These are phyloP conservation scores for Naegleria gruberi DNA, from an alignment of 208 protist genomes.

Conservation along the genomic window DNA sequence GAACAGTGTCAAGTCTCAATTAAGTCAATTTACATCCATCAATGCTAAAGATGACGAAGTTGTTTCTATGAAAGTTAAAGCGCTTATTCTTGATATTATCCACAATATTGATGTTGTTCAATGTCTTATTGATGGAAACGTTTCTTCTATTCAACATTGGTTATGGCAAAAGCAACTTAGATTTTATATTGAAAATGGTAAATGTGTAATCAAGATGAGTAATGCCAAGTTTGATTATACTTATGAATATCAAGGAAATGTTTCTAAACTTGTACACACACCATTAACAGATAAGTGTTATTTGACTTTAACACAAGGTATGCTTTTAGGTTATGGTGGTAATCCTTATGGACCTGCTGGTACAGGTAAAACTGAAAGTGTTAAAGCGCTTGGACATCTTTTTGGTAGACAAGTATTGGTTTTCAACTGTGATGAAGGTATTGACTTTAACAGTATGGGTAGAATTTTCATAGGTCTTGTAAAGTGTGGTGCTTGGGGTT, in stretches of 20 bases:
- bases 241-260: constrained; percentile 98
- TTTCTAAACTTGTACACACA: constrained; percentile 93
- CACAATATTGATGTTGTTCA: constrained; percentile 94
- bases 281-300: constrained; percentile 96
- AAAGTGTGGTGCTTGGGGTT: constrained; percentile 96
- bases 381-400: constrained; percentile 92
- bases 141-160: constrained; percentile 73
- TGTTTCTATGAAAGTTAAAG: constrained; percentile 85
- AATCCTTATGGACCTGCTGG: constrained; percentile 97
- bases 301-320: constrained; percentile 92
- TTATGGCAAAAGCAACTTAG: constrained; percentile 93
- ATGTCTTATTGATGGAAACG: constrained; percentile 60
- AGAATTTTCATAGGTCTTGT: constrained; percentile 97
- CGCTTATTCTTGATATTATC: constrained; percentile 93
- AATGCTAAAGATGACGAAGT: constrained; percentile 59
- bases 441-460: constrained; percentile 97
- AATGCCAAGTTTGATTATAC: constrained; percentile 90
- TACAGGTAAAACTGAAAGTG: constrained; percentile 97
- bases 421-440: constrained; percentile 98
- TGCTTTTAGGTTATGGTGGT: constrained; percentile 93
- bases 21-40: constrained; percentile 61
- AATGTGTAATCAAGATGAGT: constrained; percentile 80
- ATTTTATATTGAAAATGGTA: constrained; percentile 65
- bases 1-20: constrained; percentile 45
- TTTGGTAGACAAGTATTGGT: constrained; percentile 95